phyloP scores from a whole-genome alignment of 192 early-diverging fungal species.

The Umbelopsis sp. region DNA sequence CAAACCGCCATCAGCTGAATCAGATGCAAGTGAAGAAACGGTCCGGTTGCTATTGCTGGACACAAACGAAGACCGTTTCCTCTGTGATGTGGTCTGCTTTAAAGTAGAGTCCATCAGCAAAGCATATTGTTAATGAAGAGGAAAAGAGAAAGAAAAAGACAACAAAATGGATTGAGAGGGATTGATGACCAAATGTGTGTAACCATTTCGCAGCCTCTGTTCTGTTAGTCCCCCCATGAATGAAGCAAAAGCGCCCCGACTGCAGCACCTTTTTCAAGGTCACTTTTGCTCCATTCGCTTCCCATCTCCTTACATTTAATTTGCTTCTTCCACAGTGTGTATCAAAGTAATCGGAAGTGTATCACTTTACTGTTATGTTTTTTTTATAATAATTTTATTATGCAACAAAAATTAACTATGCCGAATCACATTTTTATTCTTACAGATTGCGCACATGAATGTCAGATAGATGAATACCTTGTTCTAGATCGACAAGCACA shows the following conservation, averaged over 20 bases:
- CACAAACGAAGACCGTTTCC: slow-evolving; percentile 18
- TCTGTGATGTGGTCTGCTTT: slow-evolving; percentile 12
- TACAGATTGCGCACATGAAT: too few species aligned
- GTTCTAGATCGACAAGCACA: too few species aligned
- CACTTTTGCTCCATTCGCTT: neutral
- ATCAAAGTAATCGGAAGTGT: too few species aligned
- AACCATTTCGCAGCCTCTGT: slow-evolving; percentile 13
- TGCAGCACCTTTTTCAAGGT: slow-evolving; percentile 22
- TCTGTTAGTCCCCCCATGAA: neutral
- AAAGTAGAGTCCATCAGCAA: slow-evolving; percentile 17
- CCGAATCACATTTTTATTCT: too few species aligned
- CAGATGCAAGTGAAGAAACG: slow-evolving; percentile 9
- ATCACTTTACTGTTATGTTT: too few species aligned
- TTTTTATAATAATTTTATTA: too few species aligned
- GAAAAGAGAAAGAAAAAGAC: slow-evolving; percentile 14
- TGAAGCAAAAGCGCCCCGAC: slow-evolving; percentile 15
- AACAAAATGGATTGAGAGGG: slow-evolving; percentile 7
- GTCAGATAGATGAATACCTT: too few species aligned
- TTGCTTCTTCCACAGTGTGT: too few species aligned
- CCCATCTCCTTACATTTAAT: neutral
- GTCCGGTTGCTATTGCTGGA: slow-evolving; percentile 14
- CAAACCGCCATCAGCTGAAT: neutral
- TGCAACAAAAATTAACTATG: too few species aligned
- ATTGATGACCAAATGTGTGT: slow-evolving; percentile 14
- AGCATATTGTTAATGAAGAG: neutral